These are phyloP conservation scores for Gymnopus androsaceus DNA, from an alignment of 1,284 basidiomycete species.

Conservation along the genomic window DNA sequence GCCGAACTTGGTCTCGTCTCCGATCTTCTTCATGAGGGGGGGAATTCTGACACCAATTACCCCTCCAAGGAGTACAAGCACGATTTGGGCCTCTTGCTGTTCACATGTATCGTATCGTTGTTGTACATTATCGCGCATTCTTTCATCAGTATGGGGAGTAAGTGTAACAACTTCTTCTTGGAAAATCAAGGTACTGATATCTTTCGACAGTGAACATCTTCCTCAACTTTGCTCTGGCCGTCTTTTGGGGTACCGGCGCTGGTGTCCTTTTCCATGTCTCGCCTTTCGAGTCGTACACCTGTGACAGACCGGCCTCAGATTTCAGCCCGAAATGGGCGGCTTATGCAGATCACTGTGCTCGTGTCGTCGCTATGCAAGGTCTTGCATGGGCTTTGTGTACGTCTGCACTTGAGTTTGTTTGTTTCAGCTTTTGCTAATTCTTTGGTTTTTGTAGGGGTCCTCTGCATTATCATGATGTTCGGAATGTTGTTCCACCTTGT, in stretches of 20 bases:
- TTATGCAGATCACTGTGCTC: constrained; percentile 26
- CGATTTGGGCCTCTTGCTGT: constrained; percentile 28
- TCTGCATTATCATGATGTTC: constrained; percentile 27
- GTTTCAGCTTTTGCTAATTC: background rate
- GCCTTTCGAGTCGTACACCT: constrained; percentile 26
- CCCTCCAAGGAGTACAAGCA: constrained; percentile 31
- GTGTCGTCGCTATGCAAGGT: constrained; percentile 31
- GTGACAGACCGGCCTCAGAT: constrained; percentile 16
- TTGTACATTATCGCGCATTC: constrained; percentile 28
- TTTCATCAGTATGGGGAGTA: constrained; percentile 26
- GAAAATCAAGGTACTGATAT: background rate
- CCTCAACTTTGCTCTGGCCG: constrained; percentile 26
- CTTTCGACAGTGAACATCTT: constrained; percentile 24
- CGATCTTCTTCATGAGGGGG: constrained; percentile 30
- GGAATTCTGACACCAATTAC: constrained; percentile 26
- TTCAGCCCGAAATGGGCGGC: constrained; percentile 28
- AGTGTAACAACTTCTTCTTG: constrained; percentile 12
- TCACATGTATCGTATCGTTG: constrained; percentile 23
- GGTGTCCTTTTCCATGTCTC: constrained; percentile 29
- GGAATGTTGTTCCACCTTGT: constrained; percentile 29
- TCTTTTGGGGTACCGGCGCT: constrained; percentile 34
- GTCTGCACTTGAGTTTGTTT: background rate
- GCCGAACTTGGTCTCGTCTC: constrained; percentile 32
- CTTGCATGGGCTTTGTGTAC: constrained; percentile 32
- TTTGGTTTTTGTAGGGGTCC: constrained; percentile 22